Base-by-base conservation (phyloP, 2,329 filamentous ascomycete species). In the Elsinoe australis region DNA sequence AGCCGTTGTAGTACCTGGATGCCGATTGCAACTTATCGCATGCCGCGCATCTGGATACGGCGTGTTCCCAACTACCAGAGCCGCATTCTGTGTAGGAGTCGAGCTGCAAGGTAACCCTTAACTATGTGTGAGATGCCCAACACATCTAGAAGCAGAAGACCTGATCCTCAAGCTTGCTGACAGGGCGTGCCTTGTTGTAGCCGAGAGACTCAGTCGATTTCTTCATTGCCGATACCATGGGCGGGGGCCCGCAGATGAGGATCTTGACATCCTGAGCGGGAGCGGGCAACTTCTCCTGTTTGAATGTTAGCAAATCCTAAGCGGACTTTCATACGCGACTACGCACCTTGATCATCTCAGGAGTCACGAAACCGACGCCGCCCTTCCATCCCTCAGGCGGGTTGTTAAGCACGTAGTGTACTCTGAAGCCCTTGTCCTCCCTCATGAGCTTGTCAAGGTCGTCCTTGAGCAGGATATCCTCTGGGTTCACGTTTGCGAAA, bases 121-220 rank as follows among this genome's bases (percentile, higher is more conserved):
- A n/a, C n/a, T n/a, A n/a, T n/a, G n/a, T n/a, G n/a, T n/a, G n/a
- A n/a, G n/a, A n/a, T n/a, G n/a, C n/a, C n/a, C n/a, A n/a, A n/a
- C 10, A 10, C 12, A 59, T 45, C 52, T 64, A 88, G 71, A 98
- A 98, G 63, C 87, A 88, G 73, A 98, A 98, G 58, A 98, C 87
- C 70, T 96, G 92, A 67, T 98, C 92, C 65, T 90, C 85, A 47
- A 96, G 81, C 79, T 96, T 96, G 81, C 89, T 95, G 60, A 96
- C 89, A 35, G 90, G 87, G 53, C 82, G 80, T 33, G 92, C 86
- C 77, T 96, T 96, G 63, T 86, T 78, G 74, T 84, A 98, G 51
- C 92, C 92, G 15, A 96, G 76, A 54, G 79, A 76, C 70, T 94
- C 87, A 44, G 89, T 83, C 5, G 87, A 79, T 78, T 96, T 96